Conservation (phyloP, 371 early-diverging fungal genomes). For the Mucor piriformis region DNA sequence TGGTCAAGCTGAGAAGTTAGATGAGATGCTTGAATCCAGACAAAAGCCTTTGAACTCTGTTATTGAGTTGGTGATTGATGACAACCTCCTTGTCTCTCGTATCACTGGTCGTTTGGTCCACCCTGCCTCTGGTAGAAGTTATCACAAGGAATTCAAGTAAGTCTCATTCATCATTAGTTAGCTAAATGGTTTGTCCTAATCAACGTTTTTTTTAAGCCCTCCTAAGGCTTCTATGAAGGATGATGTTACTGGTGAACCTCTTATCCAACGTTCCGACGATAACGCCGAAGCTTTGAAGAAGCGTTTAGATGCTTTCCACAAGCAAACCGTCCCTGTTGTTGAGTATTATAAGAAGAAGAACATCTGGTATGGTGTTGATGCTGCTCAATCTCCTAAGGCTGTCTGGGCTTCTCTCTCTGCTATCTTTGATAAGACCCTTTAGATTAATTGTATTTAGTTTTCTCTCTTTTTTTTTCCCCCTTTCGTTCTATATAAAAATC, state of each 20-base stretch:
- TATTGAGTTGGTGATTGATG: constrained; percentile 94
- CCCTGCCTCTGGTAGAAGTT: constrained; percentile 93
- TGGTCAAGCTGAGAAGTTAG: constrained; percentile 97
- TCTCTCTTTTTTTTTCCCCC: background rate
- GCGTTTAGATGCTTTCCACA: constrained; percentile 94
- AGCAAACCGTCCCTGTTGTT: constrained; percentile 96
- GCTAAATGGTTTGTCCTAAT: too few species aligned
- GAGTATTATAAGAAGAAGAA: constrained; percentile 95
- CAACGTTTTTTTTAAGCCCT: constrained; percentile 54
- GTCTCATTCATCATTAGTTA: constrained; percentile 1
- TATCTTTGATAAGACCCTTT: constrained; percentile 76
- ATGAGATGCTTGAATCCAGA: constrained; percentile 87
- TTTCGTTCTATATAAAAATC: background rate
- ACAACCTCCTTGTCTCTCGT: constrained; percentile 89
- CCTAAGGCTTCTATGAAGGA: constrained; percentile 93
- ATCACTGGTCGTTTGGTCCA: constrained; percentile 97
- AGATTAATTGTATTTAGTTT: constrained; percentile 36
- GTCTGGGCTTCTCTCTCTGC: constrained; percentile 93
- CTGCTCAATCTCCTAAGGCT: constrained; percentile 83
- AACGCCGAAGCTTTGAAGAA: constrained; percentile 93
- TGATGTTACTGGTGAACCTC: constrained; percentile 96
- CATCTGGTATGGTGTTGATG: constrained; percentile 92
- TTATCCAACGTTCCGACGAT: constrained; percentile 97
- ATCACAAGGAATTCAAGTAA: constrained; percentile 93
- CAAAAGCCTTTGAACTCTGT: constrained; percentile 88